Percentiles rank a stretch among this genome's conserved stretches.
Evolutionary conservation across 31 red algal species (phyloP).

Genomic region (Endocladia muricata): DNA sequence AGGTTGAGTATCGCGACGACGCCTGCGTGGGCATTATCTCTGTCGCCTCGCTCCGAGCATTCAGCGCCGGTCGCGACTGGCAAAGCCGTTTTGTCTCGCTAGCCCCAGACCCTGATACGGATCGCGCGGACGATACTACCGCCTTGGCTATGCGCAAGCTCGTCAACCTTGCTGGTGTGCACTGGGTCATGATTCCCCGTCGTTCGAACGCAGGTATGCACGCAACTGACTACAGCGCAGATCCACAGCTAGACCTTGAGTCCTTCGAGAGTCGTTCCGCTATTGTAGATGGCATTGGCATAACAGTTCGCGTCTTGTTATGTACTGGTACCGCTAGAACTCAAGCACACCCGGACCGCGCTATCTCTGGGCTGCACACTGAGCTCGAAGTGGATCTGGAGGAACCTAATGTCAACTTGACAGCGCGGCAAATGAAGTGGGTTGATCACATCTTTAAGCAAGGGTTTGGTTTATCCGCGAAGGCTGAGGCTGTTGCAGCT

Average conservation of each 20-base stretch:
- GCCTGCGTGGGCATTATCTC: conserved; percentile 45
- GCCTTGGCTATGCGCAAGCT: conserved; percentile 67
- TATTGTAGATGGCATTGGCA: conserved; percentile 24
- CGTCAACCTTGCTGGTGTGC: conserved; percentile 35
- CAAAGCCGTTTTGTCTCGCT: conserved; percentile 39
- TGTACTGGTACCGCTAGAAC: conserved; percentile 18
- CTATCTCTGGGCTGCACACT: conserved; percentile 33
- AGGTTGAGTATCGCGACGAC: conserved; percentile 57
- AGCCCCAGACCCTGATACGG: conserved; percentile 8
- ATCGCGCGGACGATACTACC: conserved; percentile 10
- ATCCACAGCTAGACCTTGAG: conserved; percentile 6
- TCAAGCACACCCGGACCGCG: background rate
- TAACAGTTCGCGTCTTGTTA: conserved; percentile 21
- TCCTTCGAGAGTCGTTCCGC: conserved; percentile 31
- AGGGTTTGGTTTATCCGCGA: conserved; percentile 18
- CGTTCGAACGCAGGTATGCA: background rate
- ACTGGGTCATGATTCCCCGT: conserved; percentile 46
- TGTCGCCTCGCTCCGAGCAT: conserved; percentile 42
- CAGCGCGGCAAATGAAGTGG: conserved; percentile 56
- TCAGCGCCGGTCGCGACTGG: conserved; percentile 58
- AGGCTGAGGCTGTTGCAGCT: background rate
- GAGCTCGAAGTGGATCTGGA: conserved; percentile 57
- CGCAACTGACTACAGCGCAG: background rate
- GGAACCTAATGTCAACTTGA: conserved; percentile 41
- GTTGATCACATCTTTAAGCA: conserved; percentile 36